Conservation (phyloP, 306 rosid genomes). For the Alnus glutinosa region DNA sequence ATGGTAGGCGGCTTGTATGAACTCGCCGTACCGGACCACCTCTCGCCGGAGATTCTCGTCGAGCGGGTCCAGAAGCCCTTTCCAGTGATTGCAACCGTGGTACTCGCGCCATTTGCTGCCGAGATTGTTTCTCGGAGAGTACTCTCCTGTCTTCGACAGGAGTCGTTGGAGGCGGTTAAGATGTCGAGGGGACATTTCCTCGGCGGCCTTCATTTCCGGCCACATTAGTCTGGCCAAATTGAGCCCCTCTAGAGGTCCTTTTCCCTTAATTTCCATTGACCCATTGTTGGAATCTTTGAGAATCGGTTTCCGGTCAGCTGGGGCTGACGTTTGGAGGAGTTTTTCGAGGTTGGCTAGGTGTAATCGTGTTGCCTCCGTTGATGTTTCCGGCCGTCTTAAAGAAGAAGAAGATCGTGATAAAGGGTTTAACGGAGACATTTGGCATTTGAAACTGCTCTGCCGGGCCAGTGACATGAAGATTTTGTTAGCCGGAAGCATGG, state of each 20-base stretch:
- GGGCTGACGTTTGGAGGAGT: slow-evolving; percentile 49
- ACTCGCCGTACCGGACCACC: slow-evolving; percentile 82
- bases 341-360: slow-evolving; percentile 79
- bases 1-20: slow-evolving; percentile 83
- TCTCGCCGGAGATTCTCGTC: slow-evolving; percentile 96
- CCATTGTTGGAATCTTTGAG: slow-evolving; percentile 10
- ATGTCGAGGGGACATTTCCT: slow-evolving; percentile 85
- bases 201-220: slow-evolving; percentile 64
- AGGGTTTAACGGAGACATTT: slow-evolving; percentile 59
- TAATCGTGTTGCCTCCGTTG: slow-evolving; percentile 37
- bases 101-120: slow-evolving; percentile 72
- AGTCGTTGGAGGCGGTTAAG: slow-evolving; percentile 62
- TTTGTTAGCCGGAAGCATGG: slow-evolving; percentile 47
- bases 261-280: slow-evolving; percentile 40
- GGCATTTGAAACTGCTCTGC: slow-evolving; percentile 50
- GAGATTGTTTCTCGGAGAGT: slow-evolving; percentile 71
- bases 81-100: slow-evolving; percentile 80
- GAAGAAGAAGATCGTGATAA: slow-evolving; percentile 28
- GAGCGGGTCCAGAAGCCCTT: slow-evolving; percentile 79
- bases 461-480: slow-evolving; percentile 45
- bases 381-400: slow-evolving; percentile 8
- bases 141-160: slow-evolving; percentile 62
- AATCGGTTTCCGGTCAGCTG: slow-evolving; percentile 26
- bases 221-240: slow-evolving; percentile 47
- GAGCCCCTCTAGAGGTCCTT: slow-evolving; percentile 49